Percentiles rank a stretch among this genome's conserved stretches.
Evolutionary conservation across 352 stramenopile species (phyloP).

Genomic region (Pythium plurisporium): DNA sequence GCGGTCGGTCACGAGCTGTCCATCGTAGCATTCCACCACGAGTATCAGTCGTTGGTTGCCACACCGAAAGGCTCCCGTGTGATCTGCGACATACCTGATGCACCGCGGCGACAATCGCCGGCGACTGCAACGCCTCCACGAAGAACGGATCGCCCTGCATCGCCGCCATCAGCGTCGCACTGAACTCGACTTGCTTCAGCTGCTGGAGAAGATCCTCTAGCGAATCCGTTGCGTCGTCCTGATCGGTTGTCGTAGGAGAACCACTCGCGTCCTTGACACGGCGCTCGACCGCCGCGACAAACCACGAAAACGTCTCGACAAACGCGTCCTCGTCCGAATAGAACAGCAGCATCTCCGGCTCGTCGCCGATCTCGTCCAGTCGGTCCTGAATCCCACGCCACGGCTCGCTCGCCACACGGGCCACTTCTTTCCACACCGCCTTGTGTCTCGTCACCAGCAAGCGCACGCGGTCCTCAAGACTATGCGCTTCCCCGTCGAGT

Average conservation of each 20-base stretch:
- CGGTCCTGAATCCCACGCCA: conserved; percentile 34
- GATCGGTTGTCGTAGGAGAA: neutral
- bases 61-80: too few species aligned
- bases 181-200: conserved; percentile 46
- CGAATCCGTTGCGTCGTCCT: neutral
- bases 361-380: conserved; percentile 60
- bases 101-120: conserved; percentile 47
- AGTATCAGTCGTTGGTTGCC: too few species aligned
- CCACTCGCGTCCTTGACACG: too few species aligned
- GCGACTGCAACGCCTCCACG: conserved; percentile 42
- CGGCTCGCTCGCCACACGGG: neutral
- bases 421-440: conserved; percentile 8
- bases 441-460: conserved; percentile 14
- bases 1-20: conserved; percentile 56
- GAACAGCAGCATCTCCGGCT: conserved; percentile 63
- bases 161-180: conserved; percentile 40
- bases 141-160: conserved; percentile 65
- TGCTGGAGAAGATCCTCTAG: conserved; percentile 27
- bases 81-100: conserved; percentile 37
- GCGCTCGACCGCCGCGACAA: conserved; percentile 22
- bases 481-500: neutral
- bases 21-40: too few species aligned
- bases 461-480: conserved; percentile 39
- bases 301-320: conserved; percentile 26
- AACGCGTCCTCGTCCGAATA: conserved; percentile 52